A percentile compares a stretch with the other conserved stretches of the same genome.
These are phyloP conservation scores for Chrysanthemum makinoi DNA, from an alignment of 129 eudicot genomes.

Conservation along the genomic window DNA sequence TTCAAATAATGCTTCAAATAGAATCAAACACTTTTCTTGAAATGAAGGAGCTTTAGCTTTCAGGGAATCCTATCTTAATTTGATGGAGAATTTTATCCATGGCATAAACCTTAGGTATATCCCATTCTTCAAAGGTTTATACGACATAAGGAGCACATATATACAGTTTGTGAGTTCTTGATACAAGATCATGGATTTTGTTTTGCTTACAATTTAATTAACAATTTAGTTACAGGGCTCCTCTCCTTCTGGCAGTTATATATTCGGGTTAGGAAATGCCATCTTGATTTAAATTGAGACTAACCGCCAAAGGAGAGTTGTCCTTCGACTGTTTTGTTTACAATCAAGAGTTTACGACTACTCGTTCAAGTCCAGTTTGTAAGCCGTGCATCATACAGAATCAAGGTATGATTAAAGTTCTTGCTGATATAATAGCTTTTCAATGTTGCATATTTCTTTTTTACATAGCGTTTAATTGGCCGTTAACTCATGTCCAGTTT, in stretches of 20 bases:
- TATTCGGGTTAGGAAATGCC: background rate
- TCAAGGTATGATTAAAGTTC: slow-evolving; percentile 18
- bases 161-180: slow-evolving; percentile 1
- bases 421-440: background rate
- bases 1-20: slow-evolving; percentile 26
- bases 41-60: slow-evolving; percentile 29
- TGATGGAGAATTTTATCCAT: slow-evolving; percentile 35
- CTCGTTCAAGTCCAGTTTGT: background rate
- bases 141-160: slow-evolving; percentile 17
- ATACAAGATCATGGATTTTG: background rate
- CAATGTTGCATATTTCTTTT: too few relatives aligned
- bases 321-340: slow-evolving; percentile 51
- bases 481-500: too few relatives aligned
- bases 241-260: slow-evolving; percentile 56
- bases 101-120: slow-evolving; percentile 46
- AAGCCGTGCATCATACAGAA: background rate
- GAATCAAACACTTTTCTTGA: slow-evolving; percentile 28
- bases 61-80: slow-evolving; percentile 25
- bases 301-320: slow-evolving; percentile 83
- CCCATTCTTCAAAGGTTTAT: slow-evolving; percentile 43
- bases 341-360: slow-evolving; percentile 4
- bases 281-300: slow-evolving; percentile 14
- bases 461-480: too few relatives aligned
- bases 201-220: slow-evolving; percentile 21
- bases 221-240: slow-evolving; percentile 50